Evolutionary conservation across 2,329 filamentous ascomycete species (phyloP).

Genomic region (Lojkania enalia): DNA sequence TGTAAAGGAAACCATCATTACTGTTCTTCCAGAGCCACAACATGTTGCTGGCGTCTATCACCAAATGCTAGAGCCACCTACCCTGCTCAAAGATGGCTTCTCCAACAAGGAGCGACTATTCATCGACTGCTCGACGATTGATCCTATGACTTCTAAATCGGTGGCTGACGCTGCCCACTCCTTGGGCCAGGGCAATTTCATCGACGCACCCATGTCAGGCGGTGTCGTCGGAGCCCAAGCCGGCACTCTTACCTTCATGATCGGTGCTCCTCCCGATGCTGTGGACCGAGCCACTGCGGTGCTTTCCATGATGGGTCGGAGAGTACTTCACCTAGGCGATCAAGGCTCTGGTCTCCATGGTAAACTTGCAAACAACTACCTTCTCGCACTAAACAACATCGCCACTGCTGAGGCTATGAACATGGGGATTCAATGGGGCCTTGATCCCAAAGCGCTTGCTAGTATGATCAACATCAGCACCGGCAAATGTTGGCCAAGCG

Average conservation of each 20-base stretch:
- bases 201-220: constrained; percentile 96
- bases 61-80: constrained; percentile 67
- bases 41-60: constrained; percentile 85
- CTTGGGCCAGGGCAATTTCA: constrained; percentile 72
- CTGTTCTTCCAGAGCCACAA: constrained; percentile 83
- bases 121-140: constrained; percentile 96
- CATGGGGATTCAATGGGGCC: constrained; percentile 64
- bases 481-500: constrained; percentile 93
- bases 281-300: constrained; percentile 68
- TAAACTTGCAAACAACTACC: constrained; percentile 97
- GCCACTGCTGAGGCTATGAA: constrained; percentile 70
- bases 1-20: constrained; percentile 78
- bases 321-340: constrained; percentile 80
- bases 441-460: constrained; percentile 69
- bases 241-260: constrained; percentile 93
- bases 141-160: constrained; percentile 78
- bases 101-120: constrained; percentile 70
- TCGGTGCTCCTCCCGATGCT: constrained; percentile 68
- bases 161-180: constrained; percentile 72
- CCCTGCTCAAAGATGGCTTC: constrained; percentile 53
- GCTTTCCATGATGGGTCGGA: constrained; percentile 81
- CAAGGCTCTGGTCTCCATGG: constrained; percentile 86
- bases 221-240: constrained; percentile 89
- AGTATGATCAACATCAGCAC: constrained; percentile 91
- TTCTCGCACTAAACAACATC: constrained; percentile 90